These are phyloP conservation scores for Mycena haematopus DNA, from an alignment of 768 basidiomycete genomes.

Conservation along the genomic window DNA sequence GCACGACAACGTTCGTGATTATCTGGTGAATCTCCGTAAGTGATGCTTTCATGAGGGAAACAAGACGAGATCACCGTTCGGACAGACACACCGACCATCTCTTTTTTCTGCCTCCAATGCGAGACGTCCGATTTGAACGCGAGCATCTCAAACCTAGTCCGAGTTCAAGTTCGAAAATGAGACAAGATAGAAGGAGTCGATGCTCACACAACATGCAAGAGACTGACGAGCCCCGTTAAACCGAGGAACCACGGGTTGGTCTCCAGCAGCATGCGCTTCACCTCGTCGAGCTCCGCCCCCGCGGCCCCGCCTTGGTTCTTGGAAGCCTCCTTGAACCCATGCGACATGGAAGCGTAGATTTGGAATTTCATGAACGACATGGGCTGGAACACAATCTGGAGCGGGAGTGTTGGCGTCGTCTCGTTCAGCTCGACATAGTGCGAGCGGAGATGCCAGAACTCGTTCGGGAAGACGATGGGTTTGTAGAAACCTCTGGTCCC, in stretches of 20 bases:
- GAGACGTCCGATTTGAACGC: slow-evolving; percentile 95
- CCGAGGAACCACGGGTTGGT: slow-evolving; percentile 89
- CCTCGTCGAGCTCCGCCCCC: slow-evolving; percentile 85
- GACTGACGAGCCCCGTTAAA: slow-evolving; percentile 82
- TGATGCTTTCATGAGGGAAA: slow-evolving; percentile 23
- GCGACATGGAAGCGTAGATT: slow-evolving; percentile 82
- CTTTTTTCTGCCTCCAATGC: slow-evolving; percentile 94
- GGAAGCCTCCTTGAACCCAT: slow-evolving; percentile 87
- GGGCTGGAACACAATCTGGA: slow-evolving; percentile 84
- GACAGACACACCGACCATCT: slow-evolving; percentile 94
- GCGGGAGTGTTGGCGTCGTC: slow-evolving; percentile 79
- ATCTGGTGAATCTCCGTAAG: slow-evolving; percentile 48
- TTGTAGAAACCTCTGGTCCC: slow-evolving; percentile 77
- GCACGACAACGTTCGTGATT: slow-evolving; percentile 93
- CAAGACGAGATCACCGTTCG: slow-evolving; percentile 57
- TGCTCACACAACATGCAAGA: slow-evolving; percentile 86
- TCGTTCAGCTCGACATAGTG: slow-evolving; percentile 85
- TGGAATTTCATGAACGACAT: slow-evolving; percentile 90
- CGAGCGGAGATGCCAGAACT: slow-evolving; percentile 90
- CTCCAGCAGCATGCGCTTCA: slow-evolving; percentile 92
- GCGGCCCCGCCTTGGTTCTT: slow-evolving; percentile 70
- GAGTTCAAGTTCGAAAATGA: slow-evolving; percentile 2
- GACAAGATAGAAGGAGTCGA: slow-evolving; percentile 2
- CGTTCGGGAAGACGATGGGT: slow-evolving; percentile 91
- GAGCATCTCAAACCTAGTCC: slow-evolving; percentile 85